Evolutionary conservation across 176 grass and related monocot species (phyloP).

Genomic region (Triticum turgidum): DNA sequence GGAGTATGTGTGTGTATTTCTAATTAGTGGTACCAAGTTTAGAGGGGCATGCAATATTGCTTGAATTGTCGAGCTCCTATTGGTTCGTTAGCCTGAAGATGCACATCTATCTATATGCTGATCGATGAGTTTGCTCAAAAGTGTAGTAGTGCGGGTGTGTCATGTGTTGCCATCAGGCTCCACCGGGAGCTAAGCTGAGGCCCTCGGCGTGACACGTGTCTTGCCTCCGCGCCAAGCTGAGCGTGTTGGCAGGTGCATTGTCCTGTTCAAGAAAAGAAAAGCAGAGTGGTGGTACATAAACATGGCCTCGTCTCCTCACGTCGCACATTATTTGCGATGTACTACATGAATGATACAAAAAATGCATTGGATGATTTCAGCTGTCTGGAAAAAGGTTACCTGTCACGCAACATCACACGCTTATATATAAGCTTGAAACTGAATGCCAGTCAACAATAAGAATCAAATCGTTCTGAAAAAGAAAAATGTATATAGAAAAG

Average conservation of each 20-base stretch:
- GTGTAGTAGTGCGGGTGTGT: neutral
- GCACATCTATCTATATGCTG: neutral
- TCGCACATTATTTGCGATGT: neutral
- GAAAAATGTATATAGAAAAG: neutral
- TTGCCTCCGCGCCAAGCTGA: neutral
- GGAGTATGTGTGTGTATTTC: no score
- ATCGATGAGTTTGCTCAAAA: neutral
- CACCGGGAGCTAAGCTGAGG: neutral
- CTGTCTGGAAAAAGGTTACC: no score
- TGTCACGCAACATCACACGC: no score
- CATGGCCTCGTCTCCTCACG: conserved; percentile 12
- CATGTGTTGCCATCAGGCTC: neutral
- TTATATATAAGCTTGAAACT: no score
- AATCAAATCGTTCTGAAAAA: neutral
- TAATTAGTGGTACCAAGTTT: neutral
- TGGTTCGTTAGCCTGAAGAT: neutral
- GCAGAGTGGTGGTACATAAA: neutral
- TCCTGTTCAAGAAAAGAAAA: conserved; percentile 3
- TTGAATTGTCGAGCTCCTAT: neutral
- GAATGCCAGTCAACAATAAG: neutral
- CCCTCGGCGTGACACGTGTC: neutral
- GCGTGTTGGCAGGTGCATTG: neutral
- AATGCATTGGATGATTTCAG: no score
- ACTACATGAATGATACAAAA: neutral
- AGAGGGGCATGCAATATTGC: neutral